These are phyloP conservation scores for Lachnellula hyalina DNA, from an alignment of 2,329 filamentous ascomycete species.

Conservation along the genomic window DNA sequence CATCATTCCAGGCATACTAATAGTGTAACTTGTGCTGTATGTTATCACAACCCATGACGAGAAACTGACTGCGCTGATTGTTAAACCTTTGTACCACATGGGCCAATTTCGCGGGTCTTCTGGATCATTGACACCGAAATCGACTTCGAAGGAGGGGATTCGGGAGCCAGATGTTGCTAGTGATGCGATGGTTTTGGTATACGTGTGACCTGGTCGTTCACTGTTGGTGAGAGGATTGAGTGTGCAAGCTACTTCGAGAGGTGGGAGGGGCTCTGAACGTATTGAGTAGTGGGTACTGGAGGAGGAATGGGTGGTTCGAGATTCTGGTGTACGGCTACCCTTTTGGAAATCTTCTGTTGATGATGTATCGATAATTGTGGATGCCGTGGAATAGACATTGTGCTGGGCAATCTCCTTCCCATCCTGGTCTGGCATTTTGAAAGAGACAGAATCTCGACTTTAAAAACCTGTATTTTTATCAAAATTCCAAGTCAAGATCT, in stretches of 20 bases:
- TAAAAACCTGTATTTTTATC: no score
- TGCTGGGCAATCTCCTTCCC: not conserved
- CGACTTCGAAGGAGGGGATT: slow-evolving; percentile 63
- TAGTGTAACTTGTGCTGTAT: slow-evolving; percentile 75
- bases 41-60: slow-evolving; percentile 47
- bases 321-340: slow-evolving; percentile 11
- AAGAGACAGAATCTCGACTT: no score
- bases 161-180: slow-evolving; percentile 40
- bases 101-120: slow-evolving; percentile 67
- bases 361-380: slow-evolving; percentile 5
- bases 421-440: not conserved
- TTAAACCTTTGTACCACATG: slow-evolving; percentile 38
- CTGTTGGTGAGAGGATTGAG: slow-evolving; percentile 35
- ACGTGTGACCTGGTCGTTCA: slow-evolving; percentile 33
- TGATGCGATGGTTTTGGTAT: slow-evolving; percentile 39
- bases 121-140: slow-evolving; percentile 59
- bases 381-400: slow-evolving; percentile 1
- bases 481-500: no score
- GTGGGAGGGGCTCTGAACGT: slow-evolving; percentile 30
- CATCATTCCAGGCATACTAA: slow-evolving; percentile 63
- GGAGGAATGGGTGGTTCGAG: slow-evolving; percentile 16
- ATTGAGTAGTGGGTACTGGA: slow-evolving; percentile 10
- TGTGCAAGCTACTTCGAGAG: slow-evolving; percentile 37
- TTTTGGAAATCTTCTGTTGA: slow-evolving; percentile 16
- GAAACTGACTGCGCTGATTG: slow-evolving; percentile 34